Evolutionary conservation across 2,329 filamentous ascomycete genomes (phyloP).

Genomic region (Cercospora sp.): DNA sequence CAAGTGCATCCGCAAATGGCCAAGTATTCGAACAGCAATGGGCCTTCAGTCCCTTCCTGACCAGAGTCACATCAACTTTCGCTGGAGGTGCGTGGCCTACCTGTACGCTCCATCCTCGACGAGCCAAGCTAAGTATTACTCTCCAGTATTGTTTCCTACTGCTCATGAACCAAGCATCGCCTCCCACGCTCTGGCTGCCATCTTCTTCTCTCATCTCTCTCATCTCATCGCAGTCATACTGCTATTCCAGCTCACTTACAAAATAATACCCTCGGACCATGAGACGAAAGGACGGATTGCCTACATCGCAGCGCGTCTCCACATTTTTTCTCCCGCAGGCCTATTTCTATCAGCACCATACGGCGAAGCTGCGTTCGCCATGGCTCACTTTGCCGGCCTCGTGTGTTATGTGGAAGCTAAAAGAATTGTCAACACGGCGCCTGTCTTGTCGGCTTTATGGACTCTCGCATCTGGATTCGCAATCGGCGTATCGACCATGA

Average conservation of each 20-base stretch:
- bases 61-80: conserved; percentile 46
- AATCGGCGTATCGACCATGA: conserved; percentile 71
- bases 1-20: conserved; percentile 61
- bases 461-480: conserved; percentile 32
- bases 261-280: conserved; percentile 51
- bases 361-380: conserved; percentile 74
- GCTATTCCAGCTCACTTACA: conserved; percentile 65
- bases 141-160: conserved; percentile 9
- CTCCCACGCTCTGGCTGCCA: conserved; percentile 55
- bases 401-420: conserved; percentile 62
- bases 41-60: conserved; percentile 69
- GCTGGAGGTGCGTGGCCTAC: conserved; percentile 43
- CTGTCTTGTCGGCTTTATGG: conserved; percentile 32
- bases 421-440: conserved; percentile 26
- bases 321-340: conserved; percentile 83
- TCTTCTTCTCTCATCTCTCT: conserved; percentile 67
- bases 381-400: conserved; percentile 73
- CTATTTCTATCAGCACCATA: conserved; percentile 88
- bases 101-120: not conserved
- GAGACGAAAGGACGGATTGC: conserved; percentile 51
- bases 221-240: conserved; percentile 75
- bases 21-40: conserved; percentile 80
- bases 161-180: conserved; percentile 24
- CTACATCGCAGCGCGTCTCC: conserved; percentile 69
- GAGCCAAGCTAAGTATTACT: conserved; percentile 34